Evolutionary conservation across 2,329 filamentous ascomycete species (phyloP).

Genomic region (Aspergillus intermedius): DNA sequence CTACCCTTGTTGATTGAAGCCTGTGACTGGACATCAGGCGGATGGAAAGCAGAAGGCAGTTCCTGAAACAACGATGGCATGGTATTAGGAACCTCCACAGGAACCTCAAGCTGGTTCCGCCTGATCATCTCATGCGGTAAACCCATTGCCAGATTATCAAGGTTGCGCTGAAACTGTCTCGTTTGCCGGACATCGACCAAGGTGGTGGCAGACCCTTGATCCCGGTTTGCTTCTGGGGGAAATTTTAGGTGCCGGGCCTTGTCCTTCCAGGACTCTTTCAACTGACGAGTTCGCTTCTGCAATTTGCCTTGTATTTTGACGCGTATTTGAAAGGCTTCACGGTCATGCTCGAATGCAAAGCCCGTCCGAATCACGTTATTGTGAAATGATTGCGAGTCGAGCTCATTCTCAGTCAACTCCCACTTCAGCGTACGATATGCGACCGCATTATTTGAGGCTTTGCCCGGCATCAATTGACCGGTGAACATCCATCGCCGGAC

Average conservation of each 20-base stretch:
- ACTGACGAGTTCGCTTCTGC: constrained; percentile 9
- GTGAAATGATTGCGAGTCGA: constrained; percentile 20
- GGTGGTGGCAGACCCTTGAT: not conserved
- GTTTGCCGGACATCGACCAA: not conserved
- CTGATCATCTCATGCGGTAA: constrained; percentile 4
- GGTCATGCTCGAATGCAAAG: constrained; percentile 25
- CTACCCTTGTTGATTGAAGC: too few species aligned
- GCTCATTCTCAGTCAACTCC: constrained; percentile 25
- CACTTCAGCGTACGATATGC: constrained; percentile 22
- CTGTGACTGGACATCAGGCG: too few species aligned
- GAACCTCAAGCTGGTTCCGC: constrained; percentile 1
- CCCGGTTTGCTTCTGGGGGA: not conserved
- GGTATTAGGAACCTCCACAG: constrained; percentile 2
- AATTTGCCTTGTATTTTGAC: constrained; percentile 25
- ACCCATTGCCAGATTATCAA: constrained; percentile 2
- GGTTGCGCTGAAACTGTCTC: not conserved
- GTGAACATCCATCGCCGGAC: constrained; percentile 9
- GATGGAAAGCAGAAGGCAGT: too few species aligned
- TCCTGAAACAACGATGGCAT: constrained; percentile 5
- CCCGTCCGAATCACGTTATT: constrained; percentile 20
- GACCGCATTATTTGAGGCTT: not conserved
- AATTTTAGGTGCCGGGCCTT: not conserved
- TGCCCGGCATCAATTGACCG: constrained; percentile 3
- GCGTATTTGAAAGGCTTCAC: constrained; percentile 24
- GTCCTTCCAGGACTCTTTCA: constrained; percentile 1